phyloP scores from a whole-genome alignment of 345 rosid species.

The Balakata baccata region DNA sequence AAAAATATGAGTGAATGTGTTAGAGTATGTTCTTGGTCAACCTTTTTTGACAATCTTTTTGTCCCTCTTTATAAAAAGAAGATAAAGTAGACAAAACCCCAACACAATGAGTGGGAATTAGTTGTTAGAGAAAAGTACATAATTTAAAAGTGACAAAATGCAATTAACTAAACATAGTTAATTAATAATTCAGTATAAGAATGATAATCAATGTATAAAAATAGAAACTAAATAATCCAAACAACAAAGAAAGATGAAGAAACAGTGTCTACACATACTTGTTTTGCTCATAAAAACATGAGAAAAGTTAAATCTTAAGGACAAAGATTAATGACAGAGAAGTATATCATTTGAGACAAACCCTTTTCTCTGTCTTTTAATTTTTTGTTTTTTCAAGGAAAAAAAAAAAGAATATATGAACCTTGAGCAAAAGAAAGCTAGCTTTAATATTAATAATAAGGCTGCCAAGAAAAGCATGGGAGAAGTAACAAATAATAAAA shows the following conservation, averaged over 20 bases:
- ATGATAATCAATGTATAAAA: not conserved
- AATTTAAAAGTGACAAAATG: not conserved
- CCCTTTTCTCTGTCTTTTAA: not conserved
- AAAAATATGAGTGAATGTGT: no score
- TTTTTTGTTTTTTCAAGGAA: not conserved
- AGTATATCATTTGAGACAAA: conserved; percentile 4
- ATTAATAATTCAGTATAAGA: no score
- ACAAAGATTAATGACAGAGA: conserved; percentile 3
- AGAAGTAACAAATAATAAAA: not conserved
- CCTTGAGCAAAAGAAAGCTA: conserved; percentile 12
- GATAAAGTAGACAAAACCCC: not conserved
- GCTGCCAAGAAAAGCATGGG: not conserved
- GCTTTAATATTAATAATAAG: not conserved
- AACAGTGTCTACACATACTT: conserved; percentile 19
- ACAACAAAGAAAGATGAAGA: not conserved
- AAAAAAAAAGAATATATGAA: not conserved
- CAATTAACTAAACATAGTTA: not conserved
- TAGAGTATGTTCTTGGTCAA: no score
- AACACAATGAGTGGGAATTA: not conserved
- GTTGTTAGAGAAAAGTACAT: not conserved
- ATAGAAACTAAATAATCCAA: not conserved
- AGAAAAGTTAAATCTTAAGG: conserved; percentile 25
- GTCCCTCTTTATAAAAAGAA: no score
- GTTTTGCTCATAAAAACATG: conserved; percentile 15
- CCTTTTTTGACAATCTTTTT: no score